Evolutionary conservation across 768 basidiomycete genomes (phyloP), one percentile per base, ranked within the genome.

Genomic region (Serendipita sp.): DNA sequence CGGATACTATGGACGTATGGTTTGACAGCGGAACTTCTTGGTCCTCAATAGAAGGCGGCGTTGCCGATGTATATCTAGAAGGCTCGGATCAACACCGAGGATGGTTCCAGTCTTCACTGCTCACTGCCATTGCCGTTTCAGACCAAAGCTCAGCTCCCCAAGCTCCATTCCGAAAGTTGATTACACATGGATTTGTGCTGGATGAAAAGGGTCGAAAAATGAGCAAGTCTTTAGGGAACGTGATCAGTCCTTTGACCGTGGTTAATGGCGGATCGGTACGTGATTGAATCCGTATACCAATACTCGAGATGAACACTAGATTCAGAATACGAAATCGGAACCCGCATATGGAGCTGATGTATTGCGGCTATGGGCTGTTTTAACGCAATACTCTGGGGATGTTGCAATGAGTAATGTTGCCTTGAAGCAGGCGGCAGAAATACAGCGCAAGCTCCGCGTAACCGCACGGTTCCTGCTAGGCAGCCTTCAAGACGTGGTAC

Each of bases 1-100:
- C 81, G 2, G 95, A 99, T 70, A 99, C 95, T 2, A 92, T 98
- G 85, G 95, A 99, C 71, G 95, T 99, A 16, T 99, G 95, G 95
- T 98, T 97, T 67, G 95, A 99, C 73, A 94, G 90, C 67, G 95
- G 95, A 3, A 84, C 88, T 2, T 89, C 93, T 2, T 99, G 95
- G 95, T 84, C 90, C 1, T 79, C 90, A 76, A 74, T 95, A 17
- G n/a, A 62, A 2, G 69, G 69, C 2, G 53, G 64, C 1, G 50
- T 60, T 1, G 89, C 93, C 1, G 93, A 98, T 68, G 78, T 97
- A 30, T 95, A 90, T 70, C 74, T 99, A 30, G 95, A 99, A 69
- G 96, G 96, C 14, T 88, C 89, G 1, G 95, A 99, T 72, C 95
- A 98, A 72, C 95, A 99, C 72, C 85, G 95, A 4, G 95, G 95